Evolutionary conservation across 192 early-diverging fungal genomes (phyloP).

Genomic region (Coemansia sp.): DNA sequence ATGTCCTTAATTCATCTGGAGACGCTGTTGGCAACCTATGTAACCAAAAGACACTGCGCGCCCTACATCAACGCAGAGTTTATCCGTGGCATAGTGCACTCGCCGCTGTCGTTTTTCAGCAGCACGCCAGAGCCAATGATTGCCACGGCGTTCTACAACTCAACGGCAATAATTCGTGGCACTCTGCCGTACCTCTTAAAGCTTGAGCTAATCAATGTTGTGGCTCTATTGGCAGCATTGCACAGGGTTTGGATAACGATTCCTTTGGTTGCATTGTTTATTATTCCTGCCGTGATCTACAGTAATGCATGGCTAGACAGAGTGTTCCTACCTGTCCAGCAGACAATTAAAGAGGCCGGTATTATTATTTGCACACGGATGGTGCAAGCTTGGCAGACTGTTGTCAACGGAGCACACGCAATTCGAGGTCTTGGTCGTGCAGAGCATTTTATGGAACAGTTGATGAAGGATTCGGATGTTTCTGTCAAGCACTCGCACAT

Average conservation of each 20-base stretch:
- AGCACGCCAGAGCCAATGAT: background rate
- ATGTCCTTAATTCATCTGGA: background rate
- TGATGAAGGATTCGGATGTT: background rate
- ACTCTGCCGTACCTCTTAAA: slow-evolving; percentile 10
- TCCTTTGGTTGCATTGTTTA: background rate
- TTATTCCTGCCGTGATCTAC: background rate
- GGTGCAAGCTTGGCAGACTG: background rate
- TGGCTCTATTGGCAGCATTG: background rate
- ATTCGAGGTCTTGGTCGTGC: background rate
- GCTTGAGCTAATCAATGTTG: slow-evolving; percentile 7
- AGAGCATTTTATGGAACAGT: background rate
- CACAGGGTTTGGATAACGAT: background rate
- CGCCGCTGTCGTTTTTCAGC: slow-evolving; percentile 7
- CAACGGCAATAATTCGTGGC: background rate
- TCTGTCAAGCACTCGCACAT: background rate
- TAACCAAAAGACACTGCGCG: slow-evolving; percentile 1
- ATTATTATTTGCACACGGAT: background rate
- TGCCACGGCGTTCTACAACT: slow-evolving; percentile 8
- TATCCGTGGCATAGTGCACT: slow-evolving; percentile 6
- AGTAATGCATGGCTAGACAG: background rate
- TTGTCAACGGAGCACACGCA: background rate
- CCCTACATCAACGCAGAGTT: slow-evolving; percentile 18
- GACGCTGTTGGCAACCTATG: background rate
- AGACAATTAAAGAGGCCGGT: background rate
- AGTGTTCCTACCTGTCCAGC: background rate